Base-by-base conservation (phyloP, 202 grass and related monocot genomes). In the Zoysia matrella region DNA sequence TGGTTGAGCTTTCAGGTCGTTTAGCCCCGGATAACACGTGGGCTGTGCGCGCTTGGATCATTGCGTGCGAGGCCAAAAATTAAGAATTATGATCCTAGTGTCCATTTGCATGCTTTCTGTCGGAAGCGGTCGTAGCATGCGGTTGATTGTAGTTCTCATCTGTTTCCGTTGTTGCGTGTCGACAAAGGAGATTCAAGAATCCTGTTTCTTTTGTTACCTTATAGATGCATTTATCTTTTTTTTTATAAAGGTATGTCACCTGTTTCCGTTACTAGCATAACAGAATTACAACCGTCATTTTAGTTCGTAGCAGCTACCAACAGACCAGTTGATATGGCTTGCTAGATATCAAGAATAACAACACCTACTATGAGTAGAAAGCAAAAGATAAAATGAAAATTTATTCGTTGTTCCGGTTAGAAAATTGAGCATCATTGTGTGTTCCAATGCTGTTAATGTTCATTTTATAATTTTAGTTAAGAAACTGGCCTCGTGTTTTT, bases 41-140 rank as follows among this genome's bases (percentile, higher is more conserved):
- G 12, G 63, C 30, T 30, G 5, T 42, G 15, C 15, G 6, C 11
- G 39, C 52, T 76, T 78, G 87, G 73, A 82, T 68, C 53, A 8
- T 73, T 76, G 39, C 83, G 18, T 69, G 62, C 58, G 45, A 16
- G 9, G 14, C 2, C 16, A 5, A 11, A 44, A 42, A 67, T 88
- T 61, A 11, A n/a, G 60, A 81, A 60, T 44, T 16, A 13, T 15
- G 36, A 51, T 65, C 51, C 65, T 52, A 60, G 7, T 58, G n/a
- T 67, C 42, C 15, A 16, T 78, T 73, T 74, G 14, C 14, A 30
- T 13, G 14, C 73, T 45, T 4, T 72, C 22, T 4, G 46, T 13
- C 51, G 39, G 58, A 4, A 52, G 30, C 3, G 69, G 61, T 56
- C 11, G 40, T 41, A 1, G 36, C 50, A 8, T 11, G 8, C 30